phyloP scores from a whole-genome alignment of 306 rosid genomes.

The Lathyrus sativus region DNA sequence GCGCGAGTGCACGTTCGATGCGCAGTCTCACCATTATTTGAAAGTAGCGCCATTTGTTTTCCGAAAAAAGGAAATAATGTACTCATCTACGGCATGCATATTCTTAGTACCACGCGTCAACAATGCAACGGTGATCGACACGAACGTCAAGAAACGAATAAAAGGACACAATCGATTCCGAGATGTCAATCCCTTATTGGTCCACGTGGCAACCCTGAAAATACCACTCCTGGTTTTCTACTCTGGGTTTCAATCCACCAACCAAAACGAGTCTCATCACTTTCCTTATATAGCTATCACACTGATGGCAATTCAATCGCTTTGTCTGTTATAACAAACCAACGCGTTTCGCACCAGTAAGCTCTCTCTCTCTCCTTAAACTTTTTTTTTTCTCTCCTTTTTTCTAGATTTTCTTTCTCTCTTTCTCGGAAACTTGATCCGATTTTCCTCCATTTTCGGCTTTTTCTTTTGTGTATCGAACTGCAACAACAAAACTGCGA shows the following conservation, averaged over 20 bases:
- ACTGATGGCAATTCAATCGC: conserved; percentile 52
- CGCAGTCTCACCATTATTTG: conserved; percentile 2
- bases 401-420: neutral
- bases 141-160: conserved; percentile 1
- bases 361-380: conserved; percentile 30
- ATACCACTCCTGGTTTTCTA: conserved; percentile 47
- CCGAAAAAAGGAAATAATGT: conserved; percentile 43
- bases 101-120: conserved; percentile 66
- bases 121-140: conserved; percentile 43
- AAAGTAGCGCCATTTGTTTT: conserved; percentile 33
- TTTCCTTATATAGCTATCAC: conserved; percentile 72
- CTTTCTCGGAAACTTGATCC: conserved; percentile 44
- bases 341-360: conserved; percentile 43
- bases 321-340: conserved; percentile 57
- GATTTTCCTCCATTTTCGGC: neutral
- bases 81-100: conserved; percentile 42
- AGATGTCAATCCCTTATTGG: conserved; percentile 41
- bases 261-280: conserved; percentile 42
- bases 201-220: conserved; percentile 41
- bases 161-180: neutral
- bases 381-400: neutral
- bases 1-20: neutral
- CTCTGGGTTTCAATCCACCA: conserved; percentile 38
- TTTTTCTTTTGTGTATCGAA: neutral
- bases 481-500: too few species aligned